Evolutionary conservation across 1,284 basidiomycete species (phyloP).

Genomic region (Albatrellus sp.): DNA sequence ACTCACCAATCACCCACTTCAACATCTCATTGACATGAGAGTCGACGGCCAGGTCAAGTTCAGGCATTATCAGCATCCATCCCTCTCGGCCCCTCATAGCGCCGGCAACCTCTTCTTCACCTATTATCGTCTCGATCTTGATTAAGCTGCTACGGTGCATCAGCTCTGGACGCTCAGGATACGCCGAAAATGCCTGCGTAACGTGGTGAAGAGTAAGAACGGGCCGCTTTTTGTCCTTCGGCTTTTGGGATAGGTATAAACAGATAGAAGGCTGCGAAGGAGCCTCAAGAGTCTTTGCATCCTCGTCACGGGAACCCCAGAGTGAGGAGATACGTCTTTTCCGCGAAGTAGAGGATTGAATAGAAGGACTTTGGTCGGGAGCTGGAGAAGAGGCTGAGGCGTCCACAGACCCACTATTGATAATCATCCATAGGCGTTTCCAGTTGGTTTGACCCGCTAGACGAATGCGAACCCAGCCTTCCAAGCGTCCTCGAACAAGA

Average conservation of each 20-base stretch:
- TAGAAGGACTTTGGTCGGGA: constrained; percentile 11
- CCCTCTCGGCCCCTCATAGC: constrained; percentile 26
- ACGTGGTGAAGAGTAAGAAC: constrained; percentile 45
- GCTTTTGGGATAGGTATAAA: constrained; percentile 48
- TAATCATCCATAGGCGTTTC: constrained; percentile 85
- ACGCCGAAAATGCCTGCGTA: constrained; percentile 77
- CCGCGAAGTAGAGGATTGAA: constrained; percentile 13
- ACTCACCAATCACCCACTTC: constrained; percentile 79
- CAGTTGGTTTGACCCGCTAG: constrained; percentile 93
- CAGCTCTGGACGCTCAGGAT: constrained; percentile 88
- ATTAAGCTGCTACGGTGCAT: constrained; percentile 80
- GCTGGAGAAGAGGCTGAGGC: constrained; percentile 12
- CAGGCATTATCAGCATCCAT: constrained; percentile 1
- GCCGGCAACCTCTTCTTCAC: constrained; percentile 61
- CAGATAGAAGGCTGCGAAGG: constrained; percentile 38
- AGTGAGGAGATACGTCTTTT: constrained; percentile 64
- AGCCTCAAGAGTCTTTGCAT: constrained; percentile 14
- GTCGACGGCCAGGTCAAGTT: constrained; percentile 24
- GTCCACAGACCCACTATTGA: constrained; percentile 28
- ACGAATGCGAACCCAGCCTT: constrained; percentile 88
- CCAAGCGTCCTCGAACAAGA: constrained; percentile 65
- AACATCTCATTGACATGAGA: constrained; percentile 69
- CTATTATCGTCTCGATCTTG: constrained; percentile 76
- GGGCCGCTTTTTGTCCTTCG: constrained; percentile 59
- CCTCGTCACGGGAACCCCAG: constrained; percentile 36